Evolutionary conservation across 306 rosid species (phyloP).

Genomic region (Delonix regia): DNA sequence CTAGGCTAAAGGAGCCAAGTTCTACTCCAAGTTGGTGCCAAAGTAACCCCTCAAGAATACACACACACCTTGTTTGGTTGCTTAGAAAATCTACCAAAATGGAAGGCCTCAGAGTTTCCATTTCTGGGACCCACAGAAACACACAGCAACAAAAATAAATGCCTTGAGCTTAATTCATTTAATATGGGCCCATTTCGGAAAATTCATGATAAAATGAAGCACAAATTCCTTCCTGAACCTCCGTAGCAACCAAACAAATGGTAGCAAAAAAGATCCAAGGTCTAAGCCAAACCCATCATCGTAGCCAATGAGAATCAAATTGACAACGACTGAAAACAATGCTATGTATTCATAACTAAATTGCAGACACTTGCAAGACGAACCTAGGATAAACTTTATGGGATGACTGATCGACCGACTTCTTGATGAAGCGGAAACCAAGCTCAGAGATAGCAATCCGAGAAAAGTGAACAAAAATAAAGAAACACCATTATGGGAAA

Average conservation of each 20-base stretch:
- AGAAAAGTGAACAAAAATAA: conserved; percentile 43
- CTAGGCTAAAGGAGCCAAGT: not conserved
- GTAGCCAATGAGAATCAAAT: not conserved
- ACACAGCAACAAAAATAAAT: not conserved
- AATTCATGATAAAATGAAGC: not conserved
- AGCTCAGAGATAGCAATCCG: conserved; percentile 44
- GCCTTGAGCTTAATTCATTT: conserved; percentile 9
- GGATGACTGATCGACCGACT: conserved; percentile 40
- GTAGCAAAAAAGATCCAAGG: conserved; percentile 13
- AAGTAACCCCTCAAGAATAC: not conserved
- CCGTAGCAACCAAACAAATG: conserved; percentile 28
- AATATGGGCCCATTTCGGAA: not conserved
- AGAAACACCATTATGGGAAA: conserved; percentile 28
- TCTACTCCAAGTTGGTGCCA: not conserved
- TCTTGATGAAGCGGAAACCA: conserved; percentile 48
- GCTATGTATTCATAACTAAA: not conserved
- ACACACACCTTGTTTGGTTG: not conserved
- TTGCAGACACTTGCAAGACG: conserved; percentile 33
- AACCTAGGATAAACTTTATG: conserved; percentile 59
- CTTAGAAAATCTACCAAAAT: conserved; percentile 9
- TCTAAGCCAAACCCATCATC: conserved; percentile 19
- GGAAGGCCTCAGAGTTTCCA: not conserved
- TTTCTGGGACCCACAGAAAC: not conserved
- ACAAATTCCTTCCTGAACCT: conserved; percentile 5
- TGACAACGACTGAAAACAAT: not conserved